Evolutionary conservation across 768 basidiomycete genomes (phyloP).

Genomic region (Pisolithus orientalis): DNA sequence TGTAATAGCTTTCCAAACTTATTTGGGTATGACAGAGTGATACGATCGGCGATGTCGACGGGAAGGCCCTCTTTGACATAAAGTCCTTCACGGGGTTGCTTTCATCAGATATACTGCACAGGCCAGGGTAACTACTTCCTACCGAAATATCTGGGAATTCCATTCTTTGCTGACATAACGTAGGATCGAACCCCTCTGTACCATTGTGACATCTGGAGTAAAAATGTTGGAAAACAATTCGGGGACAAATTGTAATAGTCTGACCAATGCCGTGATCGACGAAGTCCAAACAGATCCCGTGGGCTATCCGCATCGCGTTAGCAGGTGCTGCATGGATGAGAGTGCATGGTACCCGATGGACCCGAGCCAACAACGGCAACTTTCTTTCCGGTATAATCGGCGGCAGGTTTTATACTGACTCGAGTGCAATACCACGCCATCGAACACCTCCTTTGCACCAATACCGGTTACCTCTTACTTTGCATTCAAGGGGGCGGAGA

Average conservation of each 20-base stretch:
- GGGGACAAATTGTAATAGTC: constrained; percentile 2
- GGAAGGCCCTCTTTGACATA: constrained; percentile 43
- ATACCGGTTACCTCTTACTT: not conserved
- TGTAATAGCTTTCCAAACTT: constrained; percentile 24
- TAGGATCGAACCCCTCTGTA: constrained; percentile 51
- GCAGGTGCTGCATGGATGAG: not conserved
- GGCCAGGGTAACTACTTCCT: constrained; percentile 7
- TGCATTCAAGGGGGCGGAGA: not conserved
- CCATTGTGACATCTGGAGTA: constrained; percentile 37
- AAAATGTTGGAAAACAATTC: not conserved
- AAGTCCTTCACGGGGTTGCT: constrained; percentile 13
- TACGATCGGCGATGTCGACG: constrained; percentile 48
- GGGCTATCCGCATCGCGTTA: constrained; percentile 22
- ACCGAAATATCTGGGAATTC: constrained; percentile 25
- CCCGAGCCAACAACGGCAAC: constrained; percentile 65
- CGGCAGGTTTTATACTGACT: constrained; percentile 46
- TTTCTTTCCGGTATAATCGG: constrained; percentile 60
- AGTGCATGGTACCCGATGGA: constrained; percentile 43
- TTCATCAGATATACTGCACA: not conserved
- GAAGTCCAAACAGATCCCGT: constrained; percentile 46
- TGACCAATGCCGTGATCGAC: constrained; percentile 39
- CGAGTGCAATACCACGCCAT: constrained; percentile 59
- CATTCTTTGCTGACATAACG: constrained; percentile 40
- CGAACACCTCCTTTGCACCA: constrained; percentile 47
- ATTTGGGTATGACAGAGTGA: constrained; percentile 43